Conservation (phyloP, 225 moss, liverwort and hornwort genomes). For the Pseudoscleropodium purum region DNA sequence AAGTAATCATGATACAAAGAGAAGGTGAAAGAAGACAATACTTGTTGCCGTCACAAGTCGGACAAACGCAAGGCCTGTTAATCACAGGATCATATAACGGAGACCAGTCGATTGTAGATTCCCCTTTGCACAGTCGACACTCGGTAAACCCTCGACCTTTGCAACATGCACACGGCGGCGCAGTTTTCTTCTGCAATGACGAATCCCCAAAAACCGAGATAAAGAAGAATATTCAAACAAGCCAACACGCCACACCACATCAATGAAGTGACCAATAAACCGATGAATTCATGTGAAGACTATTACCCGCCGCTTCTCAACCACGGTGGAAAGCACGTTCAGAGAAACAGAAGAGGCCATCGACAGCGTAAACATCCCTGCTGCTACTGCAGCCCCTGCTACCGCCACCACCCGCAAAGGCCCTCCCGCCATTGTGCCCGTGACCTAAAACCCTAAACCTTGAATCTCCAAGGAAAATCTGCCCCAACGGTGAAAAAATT, state of each 20-base stretch:
- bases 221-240: background rate
- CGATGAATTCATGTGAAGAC: background rate
- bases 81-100: constrained; percentile 83
- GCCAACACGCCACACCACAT: background rate
- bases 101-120: constrained; percentile 82
- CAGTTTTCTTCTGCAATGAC: constrained; percentile 60
- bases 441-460: background rate
- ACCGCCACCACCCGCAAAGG: constrained; percentile 58
- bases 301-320: constrained; percentile 65
- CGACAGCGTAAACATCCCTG: constrained; percentile 76
- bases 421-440: constrained; percentile 26
- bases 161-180: constrained; percentile 62
- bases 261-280: background rate
- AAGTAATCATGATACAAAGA: background rate
- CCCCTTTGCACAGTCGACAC: constrained; percentile 76
- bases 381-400: constrained; percentile 69
- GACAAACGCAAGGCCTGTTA: constrained; percentile 73
- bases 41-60: constrained; percentile 95
- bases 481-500: background rate
- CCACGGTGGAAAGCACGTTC: constrained; percentile 54
- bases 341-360: constrained; percentile 73
- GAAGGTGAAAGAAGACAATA: constrained; percentile 17
- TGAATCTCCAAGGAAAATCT: background rate
- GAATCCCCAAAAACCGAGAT: background rate
- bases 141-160: constrained; percentile 69